Conservation (phyloP, 371 early-diverging fungal genomes). For the Mortierella polycephala region DNA sequence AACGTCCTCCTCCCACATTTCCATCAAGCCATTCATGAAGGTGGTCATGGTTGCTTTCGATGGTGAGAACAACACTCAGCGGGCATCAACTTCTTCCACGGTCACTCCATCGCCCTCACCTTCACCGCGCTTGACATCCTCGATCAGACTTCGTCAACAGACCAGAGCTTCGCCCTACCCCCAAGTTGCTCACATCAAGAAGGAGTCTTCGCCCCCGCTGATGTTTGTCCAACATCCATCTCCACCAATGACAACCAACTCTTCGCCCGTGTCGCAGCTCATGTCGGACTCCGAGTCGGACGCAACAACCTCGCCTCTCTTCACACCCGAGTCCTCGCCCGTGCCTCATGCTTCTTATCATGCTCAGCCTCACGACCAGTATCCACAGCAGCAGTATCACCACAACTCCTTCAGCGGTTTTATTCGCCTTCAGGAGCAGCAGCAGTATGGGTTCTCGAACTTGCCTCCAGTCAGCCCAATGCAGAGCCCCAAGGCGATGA, state of each 20-base stretch:
- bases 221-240: slow-evolving; percentile 27
- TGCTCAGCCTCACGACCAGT: slow-evolving; percentile 5
- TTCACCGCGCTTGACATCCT: slow-evolving; percentile 39
- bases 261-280: slow-evolving; percentile 34
- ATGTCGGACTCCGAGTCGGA: slow-evolving; percentile 53
- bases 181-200: slow-evolving; percentile 15
- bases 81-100: slow-evolving; percentile 15
- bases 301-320: slow-evolving; percentile 44
- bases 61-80: slow-evolving; percentile 21
- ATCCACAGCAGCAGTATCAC: slow-evolving; percentile 17
- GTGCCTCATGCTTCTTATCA: slow-evolving; percentile 21
- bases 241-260: slow-evolving; percentile 22
- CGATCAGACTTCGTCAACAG: slow-evolving; percentile 27
- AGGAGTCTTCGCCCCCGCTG: slow-evolving; percentile 25
- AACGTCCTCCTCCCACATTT: slow-evolving; percentile 49
- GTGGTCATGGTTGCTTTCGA: slow-evolving; percentile 55
- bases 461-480: slow-evolving; percentile 32
- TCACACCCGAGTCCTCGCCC: slow-evolving; percentile 53
- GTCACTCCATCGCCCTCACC: slow-evolving; percentile 40
- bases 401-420: not conserved
- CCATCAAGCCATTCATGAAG: slow-evolving; percentile 56
- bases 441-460: slow-evolving; percentile 21
- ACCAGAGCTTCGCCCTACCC: slow-evolving; percentile 49
- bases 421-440: slow-evolving; percentile 23
- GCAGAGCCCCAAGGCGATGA: slow-evolving; percentile 18